Evolutionary conservation across 176 grass and related monocot genomes (phyloP).

Genomic region (Typha latifolia): DNA sequence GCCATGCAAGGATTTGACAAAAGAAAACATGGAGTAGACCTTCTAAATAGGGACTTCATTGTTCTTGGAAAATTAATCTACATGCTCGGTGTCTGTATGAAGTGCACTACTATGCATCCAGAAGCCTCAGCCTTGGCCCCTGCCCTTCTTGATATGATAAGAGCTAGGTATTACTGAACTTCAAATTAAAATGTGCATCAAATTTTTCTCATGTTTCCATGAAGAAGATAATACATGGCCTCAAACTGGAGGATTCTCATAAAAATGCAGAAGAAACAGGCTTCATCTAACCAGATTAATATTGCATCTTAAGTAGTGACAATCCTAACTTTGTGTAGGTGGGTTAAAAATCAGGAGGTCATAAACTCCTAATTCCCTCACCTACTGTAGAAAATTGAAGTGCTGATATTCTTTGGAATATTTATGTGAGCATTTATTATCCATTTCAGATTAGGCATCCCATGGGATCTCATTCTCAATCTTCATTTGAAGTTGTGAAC

Average conservation of each 20-base stretch:
- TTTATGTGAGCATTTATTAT: neutral
- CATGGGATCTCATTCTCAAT: neutral
- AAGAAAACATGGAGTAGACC: slow-evolving; percentile 66
- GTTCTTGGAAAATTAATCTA: slow-evolving; percentile 90
- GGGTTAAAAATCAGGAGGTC: no score
- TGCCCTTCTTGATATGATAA: slow-evolving; percentile 83
- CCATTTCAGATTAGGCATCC: slow-evolving; percentile 15
- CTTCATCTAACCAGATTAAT: no score
- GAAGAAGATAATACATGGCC: no score
- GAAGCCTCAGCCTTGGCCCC: slow-evolving; percentile 83
- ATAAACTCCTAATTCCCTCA: no score
- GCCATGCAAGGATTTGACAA: slow-evolving; percentile 90
- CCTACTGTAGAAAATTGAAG: neutral
- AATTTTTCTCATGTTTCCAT: neutral
- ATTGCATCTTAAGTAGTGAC: no score
- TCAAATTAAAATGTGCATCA: neutral
- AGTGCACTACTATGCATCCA: slow-evolving; percentile 81
- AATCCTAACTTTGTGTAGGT: no score
- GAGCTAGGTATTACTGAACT: slow-evolving; percentile 45
- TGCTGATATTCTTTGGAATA: neutral
- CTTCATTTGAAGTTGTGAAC: no score
- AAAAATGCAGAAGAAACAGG: no score
- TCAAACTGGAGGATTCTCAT: no score
- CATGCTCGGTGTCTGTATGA: slow-evolving; percentile 97
- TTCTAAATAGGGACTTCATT: slow-evolving; percentile 81